Percentiles rank a stretch among this genome's conserved stretches.
Conservation (phyloP, 129 eudicot species). For the Pulicaria dysenterica region DNA sequence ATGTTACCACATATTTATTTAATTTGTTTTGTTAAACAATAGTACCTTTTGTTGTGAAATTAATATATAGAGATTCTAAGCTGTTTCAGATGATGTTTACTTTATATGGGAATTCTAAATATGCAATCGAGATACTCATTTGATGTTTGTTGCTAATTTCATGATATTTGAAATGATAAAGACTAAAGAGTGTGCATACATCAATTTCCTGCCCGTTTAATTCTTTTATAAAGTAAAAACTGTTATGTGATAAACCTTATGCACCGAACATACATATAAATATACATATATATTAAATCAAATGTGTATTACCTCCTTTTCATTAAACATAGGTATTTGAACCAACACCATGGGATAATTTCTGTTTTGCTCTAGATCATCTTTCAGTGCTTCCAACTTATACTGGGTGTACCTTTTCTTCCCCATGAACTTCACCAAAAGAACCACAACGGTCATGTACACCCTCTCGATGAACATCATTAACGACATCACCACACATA, state of each 20-base stretch:
- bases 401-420: slow-evolving; percentile 72
- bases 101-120: slow-evolving; percentile 14
- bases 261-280: slow-evolving; percentile 18
- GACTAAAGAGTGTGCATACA: background rate
- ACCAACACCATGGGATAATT: slow-evolving; percentile 70
- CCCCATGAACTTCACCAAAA: slow-evolving; percentile 51
- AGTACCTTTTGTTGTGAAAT: background rate
- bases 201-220: background rate
- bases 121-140: background rate
- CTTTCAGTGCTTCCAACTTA: slow-evolving; percentile 57
- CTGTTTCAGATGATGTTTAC: background rate
- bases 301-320: slow-evolving; percentile 67
- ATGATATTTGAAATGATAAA: no score
- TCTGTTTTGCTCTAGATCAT: slow-evolving; percentile 65
- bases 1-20: background rate
- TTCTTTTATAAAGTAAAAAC: slow-evolving; percentile 18
- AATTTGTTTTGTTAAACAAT: background rate
- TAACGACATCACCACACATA: slow-evolving; percentile 65
- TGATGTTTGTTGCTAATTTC: background rate
- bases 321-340: slow-evolving; percentile 89
- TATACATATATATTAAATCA: slow-evolving; percentile 6
- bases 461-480: slow-evolving; percentile 78
- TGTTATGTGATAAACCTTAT: slow-evolving; percentile 15
- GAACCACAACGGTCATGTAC: slow-evolving; percentile 72
- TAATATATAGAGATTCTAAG: background rate